Evolutionary conservation across 208 protist species (phyloP).

Genomic region (Borovskyia barvae): DNA sequence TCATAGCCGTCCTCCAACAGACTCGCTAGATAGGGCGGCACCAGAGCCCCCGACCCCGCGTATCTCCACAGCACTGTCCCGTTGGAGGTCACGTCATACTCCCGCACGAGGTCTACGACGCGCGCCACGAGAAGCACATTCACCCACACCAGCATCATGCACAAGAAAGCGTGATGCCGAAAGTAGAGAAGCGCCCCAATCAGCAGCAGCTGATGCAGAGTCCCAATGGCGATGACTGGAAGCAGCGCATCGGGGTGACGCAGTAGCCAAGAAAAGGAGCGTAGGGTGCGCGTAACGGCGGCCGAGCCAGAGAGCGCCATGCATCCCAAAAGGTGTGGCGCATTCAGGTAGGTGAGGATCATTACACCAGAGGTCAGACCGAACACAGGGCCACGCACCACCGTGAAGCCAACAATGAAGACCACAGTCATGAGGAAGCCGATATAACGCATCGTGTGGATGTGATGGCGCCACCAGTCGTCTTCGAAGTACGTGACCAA

Average conservation of each 20-base stretch:
- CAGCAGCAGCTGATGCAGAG: conserved; percentile 60
- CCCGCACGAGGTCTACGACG: conserved; percentile 66
- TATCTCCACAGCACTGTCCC: conserved; percentile 73
- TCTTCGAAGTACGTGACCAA: conserved; percentile 64
- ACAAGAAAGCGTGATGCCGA: conserved; percentile 34
- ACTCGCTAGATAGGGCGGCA: conserved; percentile 57
- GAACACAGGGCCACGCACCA: conserved; percentile 44
- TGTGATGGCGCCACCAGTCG: conserved; percentile 74
- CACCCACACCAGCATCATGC: conserved; percentile 48
- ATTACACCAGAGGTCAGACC: conserved; percentile 49
- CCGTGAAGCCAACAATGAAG: conserved; percentile 24
- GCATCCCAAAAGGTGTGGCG: conserved; percentile 68
- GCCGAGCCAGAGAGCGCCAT: conserved; percentile 48
- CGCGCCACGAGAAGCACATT: conserved; percentile 57
- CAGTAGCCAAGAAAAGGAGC: conserved; percentile 59
- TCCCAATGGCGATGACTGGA: background rate
- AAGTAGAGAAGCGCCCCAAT: conserved; percentile 63
- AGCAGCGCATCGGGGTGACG: conserved; percentile 56
- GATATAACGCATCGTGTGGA: conserved; percentile 76
- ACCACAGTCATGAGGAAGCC: conserved; percentile 46
- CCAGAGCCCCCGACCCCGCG: conserved; percentile 14
- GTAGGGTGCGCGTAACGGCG: conserved; percentile 37
- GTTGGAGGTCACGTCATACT: conserved; percentile 66
- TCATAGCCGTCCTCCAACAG: conserved; percentile 76
- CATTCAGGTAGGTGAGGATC: conserved; percentile 65